A percentile compares a stretch with the other conserved stretches of the same genome.
phyloP scores from a whole-genome alignment of 1,284 basidiomycete genomes.

The Ceratobasidium sp. region DNA sequence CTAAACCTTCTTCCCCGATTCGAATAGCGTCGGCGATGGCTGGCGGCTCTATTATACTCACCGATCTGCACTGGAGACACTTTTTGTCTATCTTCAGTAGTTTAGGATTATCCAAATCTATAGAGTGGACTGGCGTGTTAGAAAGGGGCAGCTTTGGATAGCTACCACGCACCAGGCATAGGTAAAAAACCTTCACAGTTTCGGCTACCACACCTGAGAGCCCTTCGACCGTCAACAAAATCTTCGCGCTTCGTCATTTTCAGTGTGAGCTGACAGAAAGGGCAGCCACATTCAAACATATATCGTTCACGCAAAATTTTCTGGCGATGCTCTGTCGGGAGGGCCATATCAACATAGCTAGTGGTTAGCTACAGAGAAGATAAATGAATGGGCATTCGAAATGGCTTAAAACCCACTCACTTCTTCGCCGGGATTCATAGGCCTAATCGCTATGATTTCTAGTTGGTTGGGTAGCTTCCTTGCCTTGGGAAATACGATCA shows the following conservation, averaged over 20 bases:
- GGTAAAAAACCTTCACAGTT: slow-evolving; percentile 54
- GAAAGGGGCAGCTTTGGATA: slow-evolving; percentile 68
- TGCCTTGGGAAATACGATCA: slow-evolving; percentile 84
- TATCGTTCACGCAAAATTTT: slow-evolving; percentile 79
- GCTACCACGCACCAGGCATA: slow-evolving; percentile 70
- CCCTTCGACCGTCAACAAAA: slow-evolving; percentile 75
- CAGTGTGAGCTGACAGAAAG: slow-evolving; percentile 66
- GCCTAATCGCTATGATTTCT: slow-evolving; percentile 77
- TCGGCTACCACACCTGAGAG: slow-evolving; percentile 67
- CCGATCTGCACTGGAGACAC: slow-evolving; percentile 73
- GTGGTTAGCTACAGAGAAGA: slow-evolving; percentile 68
- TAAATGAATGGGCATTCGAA: slow-evolving; percentile 16
- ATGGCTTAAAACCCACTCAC: slow-evolving; percentile 59
- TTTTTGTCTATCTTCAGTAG: slow-evolving; percentile 64
- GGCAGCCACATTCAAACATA: slow-evolving; percentile 83
- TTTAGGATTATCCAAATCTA: slow-evolving; percentile 14
- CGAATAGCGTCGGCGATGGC: slow-evolving; percentile 70
- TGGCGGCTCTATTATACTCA: slow-evolving; percentile 65
- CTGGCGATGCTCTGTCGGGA: slow-evolving; percentile 72
- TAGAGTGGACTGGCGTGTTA: slow-evolving; percentile 60
- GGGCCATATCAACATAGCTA: slow-evolving; percentile 88
- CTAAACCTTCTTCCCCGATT: slow-evolving; percentile 76
- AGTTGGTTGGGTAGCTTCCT: slow-evolving; percentile 63
- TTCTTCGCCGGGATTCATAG: slow-evolving; percentile 78
- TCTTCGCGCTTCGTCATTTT: slow-evolving; percentile 46